phyloP scores from a whole-genome alignment of 129 eudicot genomes.

The Gnaphalium uliginosum region DNA sequence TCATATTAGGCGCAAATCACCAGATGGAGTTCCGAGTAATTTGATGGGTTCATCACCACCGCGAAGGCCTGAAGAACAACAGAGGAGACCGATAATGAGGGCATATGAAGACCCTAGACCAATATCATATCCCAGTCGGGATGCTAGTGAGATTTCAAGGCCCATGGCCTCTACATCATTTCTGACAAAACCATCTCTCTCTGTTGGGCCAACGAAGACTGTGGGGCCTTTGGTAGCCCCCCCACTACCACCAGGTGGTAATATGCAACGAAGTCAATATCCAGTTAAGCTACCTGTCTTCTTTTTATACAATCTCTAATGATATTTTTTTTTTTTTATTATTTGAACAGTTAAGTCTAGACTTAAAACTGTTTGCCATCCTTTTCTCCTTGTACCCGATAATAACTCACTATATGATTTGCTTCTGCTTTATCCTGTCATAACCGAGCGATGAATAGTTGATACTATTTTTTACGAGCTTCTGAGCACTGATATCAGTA shows the following conservation, averaged over 20 bases:
- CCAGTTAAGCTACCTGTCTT: conserved; percentile 45
- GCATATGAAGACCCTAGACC: conserved; percentile 58
- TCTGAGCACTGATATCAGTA: background rate
- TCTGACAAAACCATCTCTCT: conserved; percentile 46
- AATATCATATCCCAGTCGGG: conserved; percentile 48
- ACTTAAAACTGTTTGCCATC: background rate
- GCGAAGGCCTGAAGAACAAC: conserved; percentile 52
- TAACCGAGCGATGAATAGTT: background rate
- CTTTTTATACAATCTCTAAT: background rate
- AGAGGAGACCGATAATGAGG: conserved; percentile 52
- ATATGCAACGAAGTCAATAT: conserved; percentile 55
- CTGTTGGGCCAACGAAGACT: conserved; percentile 52
- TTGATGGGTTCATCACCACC: conserved; percentile 60
- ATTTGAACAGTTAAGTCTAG: conserved; percentile 12
- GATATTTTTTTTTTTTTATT: background rate
- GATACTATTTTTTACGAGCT: background rate
- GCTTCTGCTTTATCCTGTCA: background rate
- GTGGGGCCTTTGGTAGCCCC: conserved; percentile 40
- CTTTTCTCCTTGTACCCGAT: background rate
- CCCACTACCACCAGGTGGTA: conserved; percentile 43
- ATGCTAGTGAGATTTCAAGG: conserved; percentile 48
- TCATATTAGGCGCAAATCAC: conserved; percentile 70
- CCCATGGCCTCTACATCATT: conserved; percentile 47
- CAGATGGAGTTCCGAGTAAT: conserved; percentile 45
- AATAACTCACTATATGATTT: background rate